Evolutionary conservation across 106 monocot genomes (phyloP), one percentile per base, ranked within the genome.

Genomic region (Dendrobium catenatum): DNA sequence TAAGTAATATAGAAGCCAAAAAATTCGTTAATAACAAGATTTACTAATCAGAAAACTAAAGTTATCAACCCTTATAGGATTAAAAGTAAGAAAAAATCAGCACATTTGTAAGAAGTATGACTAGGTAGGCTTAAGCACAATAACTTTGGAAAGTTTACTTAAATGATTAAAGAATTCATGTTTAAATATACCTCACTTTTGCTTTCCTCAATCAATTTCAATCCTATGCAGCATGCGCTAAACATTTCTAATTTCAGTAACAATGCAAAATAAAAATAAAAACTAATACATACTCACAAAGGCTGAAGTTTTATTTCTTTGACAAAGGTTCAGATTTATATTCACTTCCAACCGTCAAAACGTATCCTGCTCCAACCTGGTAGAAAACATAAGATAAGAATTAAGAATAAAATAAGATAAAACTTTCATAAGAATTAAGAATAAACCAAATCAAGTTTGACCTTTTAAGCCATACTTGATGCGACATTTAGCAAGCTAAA

Each of bases 291-390:
- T 66, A 66, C 51, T 51, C n/a, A 61, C 33, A 70, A 15, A 16
- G 29, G 70, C 10, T 70, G 70, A 37, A 37, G 20, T 70, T 70
- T 51, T 87, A 91, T 31, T 83, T 90, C 72, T 73, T 91, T 26
- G 89, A 84, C 48, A 94, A 77, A 20, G 89, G 82, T 75, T 94
- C 93, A 0, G 83, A 84, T 79, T 89, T 94, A 88, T 88, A 83
- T 42, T 94, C 93, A 61, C 89, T 89, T 55, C 91, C 93, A 68
- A 91, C 33, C 72, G 87, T 89, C 31, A 94, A 84, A 80, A 91
- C 74, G 86, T 89, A 94, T 55, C 93, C 89, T 41, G 86, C 81
- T 81, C 91, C 91, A 75, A 94, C 85, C 93, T 94, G 81, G 68
- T 11, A 16, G 2, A n/a, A 74, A 24, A 10, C 49, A 76, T 24